phyloP scores from a whole-genome alignment of 1,284 basidiomycete genomes.

The Cutaneotrichosporon sp. region DNA sequence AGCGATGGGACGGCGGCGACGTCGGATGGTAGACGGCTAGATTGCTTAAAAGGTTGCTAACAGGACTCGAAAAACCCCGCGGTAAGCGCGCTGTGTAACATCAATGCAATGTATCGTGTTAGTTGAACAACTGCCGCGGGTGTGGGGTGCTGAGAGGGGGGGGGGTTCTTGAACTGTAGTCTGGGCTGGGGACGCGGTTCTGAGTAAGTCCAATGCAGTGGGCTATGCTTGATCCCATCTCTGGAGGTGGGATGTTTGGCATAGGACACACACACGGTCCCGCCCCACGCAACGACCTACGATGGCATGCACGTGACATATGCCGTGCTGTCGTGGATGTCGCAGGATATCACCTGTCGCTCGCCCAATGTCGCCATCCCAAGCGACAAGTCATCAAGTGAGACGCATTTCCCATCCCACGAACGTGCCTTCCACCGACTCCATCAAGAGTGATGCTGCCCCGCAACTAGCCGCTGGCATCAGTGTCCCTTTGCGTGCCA shows the following conservation, averaged over 20 bases:
- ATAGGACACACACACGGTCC: too few species aligned
- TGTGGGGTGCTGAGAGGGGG: too few species aligned
- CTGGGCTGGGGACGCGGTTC: too few species aligned
- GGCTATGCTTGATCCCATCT: too few species aligned
- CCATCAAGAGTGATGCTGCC: not conserved
- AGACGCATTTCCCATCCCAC: not conserved
- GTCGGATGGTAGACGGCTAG: slow-evolving; percentile 57
- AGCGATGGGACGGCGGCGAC: slow-evolving; percentile 64
- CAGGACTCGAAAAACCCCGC: not conserved
- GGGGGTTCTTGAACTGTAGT: too few species aligned
- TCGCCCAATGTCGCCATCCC: not conserved
- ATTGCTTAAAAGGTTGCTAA: not conserved
- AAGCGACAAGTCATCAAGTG: not conserved
- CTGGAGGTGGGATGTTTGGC: too few species aligned
- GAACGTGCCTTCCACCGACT: not conserved
- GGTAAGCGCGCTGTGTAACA: not conserved
- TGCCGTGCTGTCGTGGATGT: not conserved
- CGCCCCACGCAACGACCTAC: too few species aligned
- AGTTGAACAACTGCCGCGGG: not conserved
- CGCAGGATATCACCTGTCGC: not conserved
- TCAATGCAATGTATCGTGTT: not conserved
- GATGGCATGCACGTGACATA: not conserved
- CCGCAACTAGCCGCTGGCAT: not conserved
- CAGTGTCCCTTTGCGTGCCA: not conserved
- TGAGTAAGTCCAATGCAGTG: too few species aligned